These are phyloP conservation scores for Eragrostis nindensis DNA, from an alignment of 176 grass and related monocot genomes.

Conservation along the genomic window DNA sequence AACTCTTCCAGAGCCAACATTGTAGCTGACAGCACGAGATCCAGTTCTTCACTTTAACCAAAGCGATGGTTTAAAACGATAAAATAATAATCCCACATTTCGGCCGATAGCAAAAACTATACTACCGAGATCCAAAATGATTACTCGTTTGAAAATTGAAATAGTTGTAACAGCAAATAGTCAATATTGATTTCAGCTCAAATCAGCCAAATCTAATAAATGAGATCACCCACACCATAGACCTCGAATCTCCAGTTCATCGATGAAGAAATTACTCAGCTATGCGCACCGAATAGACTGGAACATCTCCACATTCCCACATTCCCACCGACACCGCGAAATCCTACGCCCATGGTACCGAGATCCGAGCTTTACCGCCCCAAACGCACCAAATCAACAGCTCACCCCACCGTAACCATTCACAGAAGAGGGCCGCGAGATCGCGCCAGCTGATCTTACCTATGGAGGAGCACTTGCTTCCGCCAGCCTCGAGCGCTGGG, in stretches of 20 bases:
- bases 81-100: conserved; percentile 41
- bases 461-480: conserved; percentile 88
- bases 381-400: conserved; percentile 41
- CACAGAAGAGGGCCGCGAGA: conserved; percentile 23
- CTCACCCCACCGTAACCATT: conserved; percentile 23
- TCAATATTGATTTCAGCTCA: conserved; percentile 22
- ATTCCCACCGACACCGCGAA: conserved; percentile 45
- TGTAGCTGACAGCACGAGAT: conserved; percentile 14
- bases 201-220: conserved; percentile 11
- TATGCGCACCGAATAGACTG: conserved; percentile 27
- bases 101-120: conserved; percentile 15
- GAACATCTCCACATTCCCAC: conserved; percentile 31
- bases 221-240: conserved; percentile 1
- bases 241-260: conserved; percentile 40
- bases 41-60: conserved; percentile 17
- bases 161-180: conserved; percentile 38
- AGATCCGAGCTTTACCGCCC: conserved; percentile 38
- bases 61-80: background rate
- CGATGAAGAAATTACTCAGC: conserved; percentile 22
- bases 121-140: conserved; percentile 34
- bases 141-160: conserved; percentile 7
- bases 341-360: conserved; percentile 27
- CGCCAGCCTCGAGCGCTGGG: conserved; percentile 78
- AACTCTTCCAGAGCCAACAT: conserved; percentile 12
- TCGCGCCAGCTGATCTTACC: conserved; percentile 54